Conservation (phyloP, 805 yeast genomes). For the Saccharomycopsis fermentans region DNA sequence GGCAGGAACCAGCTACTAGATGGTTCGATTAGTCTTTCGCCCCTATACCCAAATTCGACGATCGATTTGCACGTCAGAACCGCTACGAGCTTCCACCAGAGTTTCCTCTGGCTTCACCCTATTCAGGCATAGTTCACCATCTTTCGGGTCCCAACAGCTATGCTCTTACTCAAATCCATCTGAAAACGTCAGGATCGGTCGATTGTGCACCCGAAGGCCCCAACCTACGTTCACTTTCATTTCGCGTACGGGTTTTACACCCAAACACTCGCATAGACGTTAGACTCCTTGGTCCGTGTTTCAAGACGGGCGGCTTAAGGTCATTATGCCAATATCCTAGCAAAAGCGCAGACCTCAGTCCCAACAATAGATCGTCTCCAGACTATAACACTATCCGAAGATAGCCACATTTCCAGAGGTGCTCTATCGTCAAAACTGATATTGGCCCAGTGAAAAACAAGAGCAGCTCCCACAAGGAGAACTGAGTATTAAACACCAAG, state of each 20-base stretch:
- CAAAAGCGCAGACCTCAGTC: conserved; percentile 28
- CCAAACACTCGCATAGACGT: conserved; percentile 1
- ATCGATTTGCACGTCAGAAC: conserved; percentile 37
- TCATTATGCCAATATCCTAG: conserved; percentile 32
- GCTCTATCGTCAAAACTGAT: not conserved
- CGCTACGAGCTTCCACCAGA: conserved; percentile 38
- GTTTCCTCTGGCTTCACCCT: conserved; percentile 38
- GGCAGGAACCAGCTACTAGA: conserved; percentile 37
- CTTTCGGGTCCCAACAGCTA: conserved; percentile 37
- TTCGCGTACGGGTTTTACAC: conserved; percentile 1
- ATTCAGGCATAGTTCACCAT: conserved; percentile 37
- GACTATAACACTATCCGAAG: not conserved
- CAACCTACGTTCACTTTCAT: not conserved
- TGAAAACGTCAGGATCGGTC: conserved; percentile 31
- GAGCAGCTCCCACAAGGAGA: conserved; percentile 1
- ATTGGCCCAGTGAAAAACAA: conserved; percentile 1
- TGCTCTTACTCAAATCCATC: conserved; percentile 35
- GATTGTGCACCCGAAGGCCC: conserved; percentile 1
- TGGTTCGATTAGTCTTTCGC: conserved; percentile 36
- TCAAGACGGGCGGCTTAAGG: conserved; percentile 18
- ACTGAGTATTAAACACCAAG: conserved; percentile 23
- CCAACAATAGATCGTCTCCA: not conserved
- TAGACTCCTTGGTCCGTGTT: conserved; percentile 1
- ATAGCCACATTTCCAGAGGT: not conserved
- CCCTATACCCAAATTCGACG: conserved; percentile 37